Base-by-base conservation (phyloP, 2,329 filamentous ascomycete genomes). In the Thielaviopsis ethacetica region DNA sequence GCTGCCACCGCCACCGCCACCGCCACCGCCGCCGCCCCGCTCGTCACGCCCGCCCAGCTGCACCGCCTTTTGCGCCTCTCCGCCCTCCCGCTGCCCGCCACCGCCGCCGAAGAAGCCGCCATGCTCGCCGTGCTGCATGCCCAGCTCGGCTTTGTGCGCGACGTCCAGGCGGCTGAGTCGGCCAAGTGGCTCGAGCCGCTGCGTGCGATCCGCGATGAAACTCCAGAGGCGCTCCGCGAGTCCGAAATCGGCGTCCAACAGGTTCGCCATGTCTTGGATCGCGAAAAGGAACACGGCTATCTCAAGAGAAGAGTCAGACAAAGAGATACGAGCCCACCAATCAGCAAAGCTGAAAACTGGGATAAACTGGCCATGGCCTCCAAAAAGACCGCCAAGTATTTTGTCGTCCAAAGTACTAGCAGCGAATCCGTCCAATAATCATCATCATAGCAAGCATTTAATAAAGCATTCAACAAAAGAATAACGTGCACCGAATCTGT, bases 141-240 rank as follows among this genome's bases (percentile, higher is more conserved):
- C 34, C 93, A 98, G 68, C 79, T 98, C 0, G 85, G 86, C 66
- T 98, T 98, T 67, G 90, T 97, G n/a, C 83, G 81, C 62, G 82
- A 89, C 62, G 83, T 97, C 21, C 91, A 95, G 67, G 74, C 77
- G 52, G 53, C 52, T 15, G 51, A 38, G 84, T 95, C 54, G 80
- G 95, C 68, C 91, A 88, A 0, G 71, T 82, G 79, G 3, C 75
- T 96, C 0, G 76, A 82, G 59, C 91, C 93, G 0, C 72, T 98
- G 51, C 77, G 81, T 56, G 84, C 85, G 52, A 85, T 97, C 60
- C 82, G 88, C 57, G 91, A 97, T 68, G 91, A 93, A 73, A 87
- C 86, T 1, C 67, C 71, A 44, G 81, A 82, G 62, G 76, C 77
- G 53, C 82, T 82, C 6, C 68, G 71, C 53, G 82, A 84, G 63